Evolutionary conservation across 177 flowering plant species (phyloP).

Genomic region (Telopea speciosissima): DNA sequence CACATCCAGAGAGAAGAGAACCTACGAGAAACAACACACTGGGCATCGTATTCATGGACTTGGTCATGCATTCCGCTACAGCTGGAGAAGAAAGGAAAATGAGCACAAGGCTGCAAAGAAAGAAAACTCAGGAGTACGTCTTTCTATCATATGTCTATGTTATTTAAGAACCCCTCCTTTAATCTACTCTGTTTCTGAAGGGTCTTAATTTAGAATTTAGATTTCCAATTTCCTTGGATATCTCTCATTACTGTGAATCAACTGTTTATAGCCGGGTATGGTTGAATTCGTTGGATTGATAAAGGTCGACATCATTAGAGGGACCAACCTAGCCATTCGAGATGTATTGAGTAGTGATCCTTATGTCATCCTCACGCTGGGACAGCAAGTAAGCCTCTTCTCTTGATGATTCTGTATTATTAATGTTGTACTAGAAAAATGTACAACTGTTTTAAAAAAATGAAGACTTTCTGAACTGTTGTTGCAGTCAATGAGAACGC

Average conservation of each 20-base stretch:
- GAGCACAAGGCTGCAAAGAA: conserved; percentile 50
- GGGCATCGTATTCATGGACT: conserved; percentile 41
- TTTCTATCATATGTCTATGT: not conserved
- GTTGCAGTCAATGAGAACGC: conserved; percentile 83
- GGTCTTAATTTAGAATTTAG: not conserved
- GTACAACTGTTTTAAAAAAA: not conserved
- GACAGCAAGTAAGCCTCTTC: conserved; percentile 62
- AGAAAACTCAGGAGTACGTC: conserved; percentile 41
- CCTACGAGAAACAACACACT: conserved; percentile 46
- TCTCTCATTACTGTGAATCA: conserved; percentile 5
- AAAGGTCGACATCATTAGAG: conserved; percentile 80
- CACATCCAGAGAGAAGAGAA: conserved; percentile 35
- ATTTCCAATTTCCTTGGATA: not conserved
- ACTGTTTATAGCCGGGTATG: conserved; percentile 74
- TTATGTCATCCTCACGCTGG: conserved; percentile 80
- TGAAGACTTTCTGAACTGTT: conserved; percentile 7
- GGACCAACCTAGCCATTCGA: conserved; percentile 82
- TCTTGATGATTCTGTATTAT: not conserved
- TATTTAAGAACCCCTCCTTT: not conserved
- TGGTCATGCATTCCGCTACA: conserved; percentile 70
- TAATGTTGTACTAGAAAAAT: not conserved
- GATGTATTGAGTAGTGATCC: conserved; percentile 91
- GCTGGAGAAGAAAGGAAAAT: conserved; percentile 73
- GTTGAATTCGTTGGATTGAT: conserved; percentile 88
- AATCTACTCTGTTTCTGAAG: conserved; percentile 1